These are phyloP conservation scores for Phytophthora ramorum DNA, from an alignment of 352 stramenopile species.

Conservation along the genomic window DNA sequence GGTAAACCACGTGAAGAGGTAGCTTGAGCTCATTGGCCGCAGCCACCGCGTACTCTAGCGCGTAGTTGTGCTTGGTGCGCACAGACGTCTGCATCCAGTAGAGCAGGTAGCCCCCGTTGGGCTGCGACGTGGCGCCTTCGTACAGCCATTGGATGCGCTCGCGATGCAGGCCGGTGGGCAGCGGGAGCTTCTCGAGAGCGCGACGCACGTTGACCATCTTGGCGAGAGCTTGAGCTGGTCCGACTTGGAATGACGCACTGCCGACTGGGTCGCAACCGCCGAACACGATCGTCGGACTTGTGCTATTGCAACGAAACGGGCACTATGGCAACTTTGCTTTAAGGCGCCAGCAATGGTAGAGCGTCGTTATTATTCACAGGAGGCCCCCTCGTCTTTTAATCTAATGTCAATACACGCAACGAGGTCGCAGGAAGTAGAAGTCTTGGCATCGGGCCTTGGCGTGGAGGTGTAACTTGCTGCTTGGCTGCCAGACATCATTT, in stretches of 20 bases:
- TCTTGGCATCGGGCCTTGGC: neutral
- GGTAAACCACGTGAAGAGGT: slow-evolving; percentile 79
- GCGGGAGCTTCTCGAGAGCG: slow-evolving; percentile 58
- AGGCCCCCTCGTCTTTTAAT: slow-evolving; percentile 32
- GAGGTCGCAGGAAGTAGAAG: slow-evolving; percentile 14
- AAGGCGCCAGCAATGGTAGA: neutral
- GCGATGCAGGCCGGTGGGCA: slow-evolving; percentile 66
- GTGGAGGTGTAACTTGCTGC: neutral
- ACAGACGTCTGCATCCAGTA: slow-evolving; percentile 92
- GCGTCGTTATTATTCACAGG: slow-evolving; percentile 39
- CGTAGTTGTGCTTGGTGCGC: slow-evolving; percentile 84
- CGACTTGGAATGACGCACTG: slow-evolving; percentile 15
- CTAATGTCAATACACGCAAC: slow-evolving; percentile 44
- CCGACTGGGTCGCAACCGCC: slow-evolving; percentile 8
- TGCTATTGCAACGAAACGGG: neutral
- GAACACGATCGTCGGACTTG: slow-evolving; percentile 29
- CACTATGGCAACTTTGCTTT: neutral
- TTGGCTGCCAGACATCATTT: slow-evolving; percentile 10
- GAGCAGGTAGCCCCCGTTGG: slow-evolving; percentile 53
- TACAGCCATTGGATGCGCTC: slow-evolving; percentile 84
- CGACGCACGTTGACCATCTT: slow-evolving; percentile 50
- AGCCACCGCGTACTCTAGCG: slow-evolving; percentile 79
- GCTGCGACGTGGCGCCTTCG: slow-evolving; percentile 42
- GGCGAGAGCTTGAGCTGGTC: slow-evolving; percentile 6
- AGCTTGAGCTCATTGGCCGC: slow-evolving; percentile 68